Evolutionary conservation across 2,329 filamentous ascomycete genomes (phyloP).

Genomic region (Cyphellophora europaea): DNA sequence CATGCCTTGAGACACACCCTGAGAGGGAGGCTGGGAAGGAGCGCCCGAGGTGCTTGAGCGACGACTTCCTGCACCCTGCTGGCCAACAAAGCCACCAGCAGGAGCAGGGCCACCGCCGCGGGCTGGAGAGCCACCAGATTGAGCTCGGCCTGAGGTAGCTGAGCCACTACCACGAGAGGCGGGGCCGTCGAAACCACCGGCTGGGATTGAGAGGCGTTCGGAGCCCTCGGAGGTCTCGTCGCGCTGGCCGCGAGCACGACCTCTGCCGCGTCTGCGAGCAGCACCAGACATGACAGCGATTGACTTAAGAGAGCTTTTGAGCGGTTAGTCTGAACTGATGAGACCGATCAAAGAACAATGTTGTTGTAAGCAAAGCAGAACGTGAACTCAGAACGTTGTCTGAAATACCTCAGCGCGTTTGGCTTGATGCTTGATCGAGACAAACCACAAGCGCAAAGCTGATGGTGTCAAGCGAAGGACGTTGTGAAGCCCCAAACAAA

Average conservation of each 20-base stretch:
- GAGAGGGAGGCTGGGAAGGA: neutral
- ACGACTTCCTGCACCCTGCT: conserved; percentile 4
- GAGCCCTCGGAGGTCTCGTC: conserved; percentile 25
- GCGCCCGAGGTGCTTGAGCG: conserved; percentile 8
- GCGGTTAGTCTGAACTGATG: too few species aligned
- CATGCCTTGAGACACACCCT: neutral
- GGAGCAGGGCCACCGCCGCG: conserved; percentile 7
- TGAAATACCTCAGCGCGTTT: too few species aligned
- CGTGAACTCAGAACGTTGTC: too few species aligned
- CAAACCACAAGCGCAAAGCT: too few species aligned
- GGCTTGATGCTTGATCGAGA: too few species aligned
- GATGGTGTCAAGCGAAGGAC: too few species aligned
- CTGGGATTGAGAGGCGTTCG: conserved; percentile 24
- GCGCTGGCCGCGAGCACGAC: conserved; percentile 15
- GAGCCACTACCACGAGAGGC: conserved; percentile 16
- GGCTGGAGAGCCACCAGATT: conserved; percentile 6
- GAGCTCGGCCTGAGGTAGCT: conserved; percentile 9
- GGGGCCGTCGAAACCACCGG: conserved; percentile 18
- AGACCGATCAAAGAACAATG: too few species aligned
- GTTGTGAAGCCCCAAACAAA: too few species aligned
- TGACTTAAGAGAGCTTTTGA: neutral
- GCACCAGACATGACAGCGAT: conserved; percentile 14
- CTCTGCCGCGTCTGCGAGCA: conserved; percentile 15
- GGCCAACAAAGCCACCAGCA: conserved; percentile 6
- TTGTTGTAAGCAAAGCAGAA: too few species aligned